Evolutionary conservation across 176 grass and related monocot species (phyloP), one percentile per base, ranked within the genome.

Genomic region (Zoysia japonica): DNA sequence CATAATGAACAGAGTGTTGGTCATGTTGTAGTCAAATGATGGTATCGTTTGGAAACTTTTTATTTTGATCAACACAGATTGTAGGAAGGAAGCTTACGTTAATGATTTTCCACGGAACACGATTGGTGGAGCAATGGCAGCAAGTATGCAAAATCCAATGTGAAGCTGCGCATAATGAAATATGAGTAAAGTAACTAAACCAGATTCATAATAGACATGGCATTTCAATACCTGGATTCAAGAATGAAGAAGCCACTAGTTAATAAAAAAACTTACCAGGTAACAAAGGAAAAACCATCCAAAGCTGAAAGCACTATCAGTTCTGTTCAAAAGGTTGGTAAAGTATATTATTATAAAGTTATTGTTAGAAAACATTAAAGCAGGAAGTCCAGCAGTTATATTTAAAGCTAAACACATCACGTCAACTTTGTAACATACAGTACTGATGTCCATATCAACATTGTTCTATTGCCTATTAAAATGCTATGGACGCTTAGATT

Each of bases 201-300:
- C 45, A 87, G 72, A 3, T 78, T 69, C 49, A 20, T 49, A 80
- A 53, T 42, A 70, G 3, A 68, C 40, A 54, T 17, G 71, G 38
- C 51, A 78, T 85, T 73, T 74, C 47, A 57, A 78, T 56, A 11
- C 9, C 9, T 61, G 17, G 59, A 61, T 61, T 75, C 11, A 71
- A 19, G 57, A 85, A 80, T 35, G 47, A n/a, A 8, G 35, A 80
- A 84, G 57, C 12, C 65, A 74, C 5, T 1, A 60, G 6, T 75
- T 51, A 42, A 78, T 15, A 70, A 74, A 42, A 78, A 20, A 70
- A 71, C 70, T 85, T 86, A 89, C 90, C 87, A 89, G 57, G 72
- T 93, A 93, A 71, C 81, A 81, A 60, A 93, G 84, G 80, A 93
- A 89, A 84, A 93, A 93, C 84, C 87, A 93, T 67, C 90, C 84